Evolutionary conservation across 139 green algal genomes (phyloP).

Genomic region (Coelastrella sp.): DNA sequence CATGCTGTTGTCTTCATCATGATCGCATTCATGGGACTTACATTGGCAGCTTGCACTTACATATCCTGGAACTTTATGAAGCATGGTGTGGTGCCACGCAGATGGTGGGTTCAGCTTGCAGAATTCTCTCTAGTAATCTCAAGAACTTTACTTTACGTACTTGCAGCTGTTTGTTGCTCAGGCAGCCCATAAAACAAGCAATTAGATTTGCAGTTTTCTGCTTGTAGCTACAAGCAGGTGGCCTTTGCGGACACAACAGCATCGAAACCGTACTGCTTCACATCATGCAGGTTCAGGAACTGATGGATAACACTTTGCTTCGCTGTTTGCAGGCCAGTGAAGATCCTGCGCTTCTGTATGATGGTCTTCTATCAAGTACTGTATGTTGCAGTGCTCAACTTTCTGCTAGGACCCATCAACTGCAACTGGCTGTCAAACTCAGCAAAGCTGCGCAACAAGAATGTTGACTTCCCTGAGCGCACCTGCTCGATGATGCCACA

Average conservation of each 20-base stretch:
- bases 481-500: slow-evolving; percentile 63
- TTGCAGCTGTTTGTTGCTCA: not conserved
- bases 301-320: not conserved
- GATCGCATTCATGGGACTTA: not conserved
- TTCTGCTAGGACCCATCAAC: slow-evolving; percentile 51
- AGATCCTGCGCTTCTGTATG: slow-evolving; percentile 59
- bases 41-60: slow-evolving; percentile 12
- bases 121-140: too few species aligned
- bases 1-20: slow-evolving; percentile 46
- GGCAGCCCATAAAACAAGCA: slow-evolving; percentile 27
- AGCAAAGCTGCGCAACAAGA: not conserved
- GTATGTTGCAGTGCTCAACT: slow-evolving; percentile 57
- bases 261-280: too few species aligned
- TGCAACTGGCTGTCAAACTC: slow-evolving; percentile 54
- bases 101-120: too few species aligned
- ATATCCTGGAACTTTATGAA: slow-evolving; percentile 17
- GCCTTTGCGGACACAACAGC: not conserved
- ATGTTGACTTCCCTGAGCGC: slow-evolving; percentile 23
- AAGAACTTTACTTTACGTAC: not conserved
- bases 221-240: too few species aligned
- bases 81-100: slow-evolving; percentile 27
- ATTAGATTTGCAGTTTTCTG: not conserved
- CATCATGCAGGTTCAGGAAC: too few species aligned
- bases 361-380: slow-evolving; percentile 58
- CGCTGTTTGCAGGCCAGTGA: slow-evolving; percentile 58